Base-by-base conservation (phyloP, 352 stramenopile genomes). In the Globisporangium spiculum region DNA sequence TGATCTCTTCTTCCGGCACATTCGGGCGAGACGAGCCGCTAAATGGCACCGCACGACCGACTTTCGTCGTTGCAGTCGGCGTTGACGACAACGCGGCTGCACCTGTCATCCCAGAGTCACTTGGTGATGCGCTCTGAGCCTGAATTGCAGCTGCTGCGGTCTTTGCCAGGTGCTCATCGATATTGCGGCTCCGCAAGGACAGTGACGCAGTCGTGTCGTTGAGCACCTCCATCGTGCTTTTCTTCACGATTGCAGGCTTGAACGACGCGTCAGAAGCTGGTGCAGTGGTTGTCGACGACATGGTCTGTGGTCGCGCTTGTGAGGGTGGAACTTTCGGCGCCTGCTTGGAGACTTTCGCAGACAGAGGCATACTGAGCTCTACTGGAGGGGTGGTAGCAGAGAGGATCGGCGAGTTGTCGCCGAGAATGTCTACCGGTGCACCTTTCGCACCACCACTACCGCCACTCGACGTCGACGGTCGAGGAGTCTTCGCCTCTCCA, bases 221-320 rank as follows among this genome's bases (percentile, higher is more conserved):
- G 8, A 93, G 65, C n/a, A 92, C 81, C 32, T 93, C 83, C 58
- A 90, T 82, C 12, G 81, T 89, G 59, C 75, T 91, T 59, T 88
- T 90, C 67, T 88, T 88, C 34, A 75, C 68, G 2, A 78, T 44
- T 46, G 63, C 62, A 26, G 67, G 57, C n/a, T 83, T 75, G 32
- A 65, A 46, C 18, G 56, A 14, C 1, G 44, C 34, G 50, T 24
- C 14, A 18, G 38, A 46, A 46, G 38, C 38, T 50, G 16, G 16
- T 9, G 41, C 41, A n/a, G 41, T 50, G 1, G 41, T n/a, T 4
- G 38, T 50, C 16, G 41, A 8, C 16, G 41, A 22, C 16, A 36
- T 58, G 27, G 26, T 69, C 38, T 57, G 60, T 12, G 38, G 22
- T 50, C 63, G 63, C 44, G 32, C 26, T 36, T 32, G 27, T 24